These are phyloP conservation scores for Coemansia sp. DNA, from an alignment of 192 early-diverging fungal genomes.

Conservation along the genomic window DNA sequence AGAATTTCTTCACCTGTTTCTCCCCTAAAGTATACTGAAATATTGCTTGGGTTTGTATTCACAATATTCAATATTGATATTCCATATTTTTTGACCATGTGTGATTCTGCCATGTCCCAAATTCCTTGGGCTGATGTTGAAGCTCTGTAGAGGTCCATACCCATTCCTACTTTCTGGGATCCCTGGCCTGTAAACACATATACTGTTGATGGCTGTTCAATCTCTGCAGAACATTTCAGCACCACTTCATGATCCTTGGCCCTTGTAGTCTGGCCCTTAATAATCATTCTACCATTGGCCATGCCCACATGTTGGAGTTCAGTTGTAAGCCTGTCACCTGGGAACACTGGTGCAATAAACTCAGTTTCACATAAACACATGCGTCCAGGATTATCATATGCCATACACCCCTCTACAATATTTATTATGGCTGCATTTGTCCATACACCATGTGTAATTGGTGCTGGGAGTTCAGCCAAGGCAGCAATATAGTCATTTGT, in stretches of 20 bases:
- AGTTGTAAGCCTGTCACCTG: constrained; percentile 73
- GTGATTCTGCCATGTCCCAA: constrained; percentile 87
- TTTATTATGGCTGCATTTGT: constrained; percentile 86
- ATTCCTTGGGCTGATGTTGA: constrained; percentile 75
- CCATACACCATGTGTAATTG: constrained; percentile 96
- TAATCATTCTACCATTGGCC: constrained; percentile 88
- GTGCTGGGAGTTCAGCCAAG: constrained; percentile 75
- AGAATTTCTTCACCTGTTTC: constrained; percentile 76
- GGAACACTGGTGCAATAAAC: constrained; percentile 87
- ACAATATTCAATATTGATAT: constrained; percentile 90
- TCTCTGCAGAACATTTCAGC: constrained; percentile 79
- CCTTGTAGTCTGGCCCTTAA: constrained; percentile 81
- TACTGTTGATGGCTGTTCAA: constrained; percentile 83
- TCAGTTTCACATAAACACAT: constrained; percentile 72
- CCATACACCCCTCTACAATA: constrained; percentile 84
- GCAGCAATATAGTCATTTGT: constrained; percentile 89
- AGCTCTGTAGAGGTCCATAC: constrained; percentile 85
- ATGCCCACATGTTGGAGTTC: constrained; percentile 89
- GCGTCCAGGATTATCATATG: constrained; percentile 78
- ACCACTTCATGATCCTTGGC: constrained; percentile 61
- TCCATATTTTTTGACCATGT: constrained; percentile 78
- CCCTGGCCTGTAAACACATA: constrained; percentile 98
- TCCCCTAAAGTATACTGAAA: constrained; percentile 75
- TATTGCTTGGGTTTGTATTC: constrained; percentile 67
- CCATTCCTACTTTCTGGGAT: constrained; percentile 95